Evolutionary conservation across 2,329 filamentous ascomycete species (phyloP).

Genomic region (Kalmusia sp.): DNA sequence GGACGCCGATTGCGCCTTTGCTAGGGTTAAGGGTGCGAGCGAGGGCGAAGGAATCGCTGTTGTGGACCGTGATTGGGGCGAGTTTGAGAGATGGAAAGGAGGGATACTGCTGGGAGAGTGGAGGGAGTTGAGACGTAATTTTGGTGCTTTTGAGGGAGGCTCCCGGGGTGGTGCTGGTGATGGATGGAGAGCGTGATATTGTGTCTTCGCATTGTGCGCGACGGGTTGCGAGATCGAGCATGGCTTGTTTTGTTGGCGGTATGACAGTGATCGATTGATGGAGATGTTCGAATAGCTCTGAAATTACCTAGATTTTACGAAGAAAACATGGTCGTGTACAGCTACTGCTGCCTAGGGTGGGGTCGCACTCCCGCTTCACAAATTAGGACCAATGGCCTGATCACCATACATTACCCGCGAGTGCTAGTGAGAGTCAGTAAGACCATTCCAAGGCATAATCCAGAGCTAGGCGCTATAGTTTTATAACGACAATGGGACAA

Average conservation of each 20-base stretch:
- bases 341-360: too few species aligned
- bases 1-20: slow-evolving; percentile 20
- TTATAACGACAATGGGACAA: too few species aligned
- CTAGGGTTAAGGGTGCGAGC: slow-evolving; percentile 14
- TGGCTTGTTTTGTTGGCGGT: slow-evolving; percentile 2
- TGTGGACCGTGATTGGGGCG: slow-evolving; percentile 19
- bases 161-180: slow-evolving; percentile 18
- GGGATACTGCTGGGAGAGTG: slow-evolving; percentile 14
- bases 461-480: too few species aligned
- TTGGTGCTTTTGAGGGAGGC: slow-evolving; percentile 23
- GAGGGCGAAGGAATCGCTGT: slow-evolving; percentile 29
- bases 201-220: slow-evolving; percentile 31
- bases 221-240: slow-evolving; percentile 25
- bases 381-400: too few species aligned
- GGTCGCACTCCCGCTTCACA: too few species aligned
- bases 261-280: too few species aligned
- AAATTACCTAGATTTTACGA: too few species aligned
- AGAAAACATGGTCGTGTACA: too few species aligned
- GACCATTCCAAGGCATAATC: too few species aligned
- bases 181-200: slow-evolving; percentile 16
- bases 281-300: too few species aligned
- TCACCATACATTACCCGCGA: too few species aligned
- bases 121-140: slow-evolving; percentile 22
- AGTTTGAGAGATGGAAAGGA: slow-evolving; percentile 12
- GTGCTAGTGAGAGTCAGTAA: too few species aligned